Base-by-base conservation (phyloP, 2,329 filamentous ascomycete genomes). In the Zarea fungicola region DNA sequence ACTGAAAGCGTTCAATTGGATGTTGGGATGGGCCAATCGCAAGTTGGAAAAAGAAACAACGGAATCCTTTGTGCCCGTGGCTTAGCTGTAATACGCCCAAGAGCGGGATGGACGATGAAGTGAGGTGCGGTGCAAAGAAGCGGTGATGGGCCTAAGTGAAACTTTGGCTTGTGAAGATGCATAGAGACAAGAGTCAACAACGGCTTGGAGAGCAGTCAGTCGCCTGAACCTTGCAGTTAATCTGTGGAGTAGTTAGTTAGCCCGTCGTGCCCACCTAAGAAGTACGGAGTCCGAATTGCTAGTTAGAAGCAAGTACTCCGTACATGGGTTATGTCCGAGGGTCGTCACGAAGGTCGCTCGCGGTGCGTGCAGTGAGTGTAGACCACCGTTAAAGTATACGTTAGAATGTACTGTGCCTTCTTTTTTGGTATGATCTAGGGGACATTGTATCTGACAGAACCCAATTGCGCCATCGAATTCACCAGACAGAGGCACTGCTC, bases 101-200 rank as follows among this genome's bases (percentile, higher is more conserved):
- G 6, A 25, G 44, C 44, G 36, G n/a, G 37, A 18, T 25, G 21
- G 31, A 37, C 14, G 11, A 31, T 25, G 31, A 25, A 34, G 21
- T 32, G 25, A 19, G 19, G n/a, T 47, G 44, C 13, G 18, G 19
- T 26, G 26, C 18, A 41, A 49, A 43, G 47, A 11, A 49, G 47
- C 47, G 47, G 47, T 49, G 47, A 31, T 49, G 47, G 25, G n/a
- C 28, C 18, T 18, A 31, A 36, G 37, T 49, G 47, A 49, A 37
- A 49, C 47, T 49, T 35, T 36, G 47, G 39, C 40, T 43, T 39
- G 47, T 42, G 40, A 43, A 29, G 39, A 39, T 32, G 47, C 40
- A 49, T 7, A 41, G 37, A 48, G 47, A 43, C 47, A 49, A 49
- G 47, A 49, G 47, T 42, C 25, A 49, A 49, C 40, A 39, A 43